A percentile compares a stretch with the other conserved stretches of the same genome.
phyloP scores from a whole-genome alignment of 2,329 filamentous ascomycete genomes.

The Dactylellina parvicollis region DNA sequence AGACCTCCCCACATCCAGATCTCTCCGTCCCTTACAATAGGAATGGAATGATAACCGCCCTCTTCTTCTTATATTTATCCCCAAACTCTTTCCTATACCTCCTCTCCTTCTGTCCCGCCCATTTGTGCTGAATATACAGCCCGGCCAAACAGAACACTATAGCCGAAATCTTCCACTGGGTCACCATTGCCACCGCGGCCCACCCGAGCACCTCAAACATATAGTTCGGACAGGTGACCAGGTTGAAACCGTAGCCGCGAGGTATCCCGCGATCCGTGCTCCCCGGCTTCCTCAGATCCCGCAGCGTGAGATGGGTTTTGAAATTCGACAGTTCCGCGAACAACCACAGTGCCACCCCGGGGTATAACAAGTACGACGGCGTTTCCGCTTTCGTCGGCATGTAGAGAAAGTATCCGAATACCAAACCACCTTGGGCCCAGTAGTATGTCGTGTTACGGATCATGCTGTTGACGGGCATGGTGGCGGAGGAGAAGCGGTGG shows the following conservation, averaged over 20 bases:
- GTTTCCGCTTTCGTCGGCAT: slow-evolving; percentile 69
- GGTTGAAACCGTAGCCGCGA: slow-evolving; percentile 79
- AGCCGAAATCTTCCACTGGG: slow-evolving; percentile 77
- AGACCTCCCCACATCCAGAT: too few species aligned
- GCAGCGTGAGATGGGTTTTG: slow-evolving; percentile 80
- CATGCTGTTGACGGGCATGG: slow-evolving; percentile 90
- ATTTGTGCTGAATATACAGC: slow-evolving; percentile 80
- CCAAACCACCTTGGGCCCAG: slow-evolving; percentile 83
- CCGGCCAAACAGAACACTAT: slow-evolving; percentile 79
- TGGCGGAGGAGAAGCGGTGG: slow-evolving; percentile 92
- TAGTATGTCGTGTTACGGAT: slow-evolving; percentile 96
- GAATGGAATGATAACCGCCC: slow-evolving; percentile 80
- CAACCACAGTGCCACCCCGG: slow-evolving; percentile 76
- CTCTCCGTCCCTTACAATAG: slow-evolving; percentile 64
- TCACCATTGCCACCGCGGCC: slow-evolving; percentile 82
- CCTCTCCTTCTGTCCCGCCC: slow-evolving; percentile 91
- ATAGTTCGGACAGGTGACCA: slow-evolving; percentile 97
- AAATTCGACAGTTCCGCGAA: slow-evolving; percentile 84
- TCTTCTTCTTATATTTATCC: slow-evolving; percentile 95
- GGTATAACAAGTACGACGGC: slow-evolving; percentile 67
- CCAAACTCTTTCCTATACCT: slow-evolving; percentile 90
- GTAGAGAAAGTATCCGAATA: slow-evolving; percentile 88
- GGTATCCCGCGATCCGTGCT: slow-evolving; percentile 90
- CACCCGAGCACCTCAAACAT: slow-evolving; percentile 90
- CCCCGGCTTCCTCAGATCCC: slow-evolving; percentile 78